phyloP scores from a whole-genome alignment of 306 rosid genomes.

The Dalbergia cultrata region DNA sequence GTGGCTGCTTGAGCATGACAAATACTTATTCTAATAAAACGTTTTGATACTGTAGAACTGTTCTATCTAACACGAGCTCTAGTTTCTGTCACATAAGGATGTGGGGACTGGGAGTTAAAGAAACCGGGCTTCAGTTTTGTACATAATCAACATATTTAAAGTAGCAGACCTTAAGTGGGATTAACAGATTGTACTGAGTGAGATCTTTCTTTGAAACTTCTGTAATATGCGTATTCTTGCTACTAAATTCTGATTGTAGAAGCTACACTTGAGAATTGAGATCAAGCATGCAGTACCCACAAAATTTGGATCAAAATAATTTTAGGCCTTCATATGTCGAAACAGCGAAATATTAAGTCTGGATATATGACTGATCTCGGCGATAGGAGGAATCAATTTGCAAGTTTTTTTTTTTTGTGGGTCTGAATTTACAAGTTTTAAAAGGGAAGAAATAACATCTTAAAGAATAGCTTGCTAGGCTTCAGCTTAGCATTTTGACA shows the following conservation, averaged over 20 bases:
- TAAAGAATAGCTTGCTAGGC: not conserved
- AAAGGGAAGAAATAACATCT: not conserved
- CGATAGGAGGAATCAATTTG: no score
- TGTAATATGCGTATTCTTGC: not conserved
- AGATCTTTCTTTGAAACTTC: not conserved
- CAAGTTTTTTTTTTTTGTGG: not conserved
- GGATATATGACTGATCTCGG: no score
- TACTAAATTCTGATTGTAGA: no score
- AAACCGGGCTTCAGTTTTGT: conserved; percentile 51
- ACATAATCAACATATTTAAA: conserved; percentile 43
- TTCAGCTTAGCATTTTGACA: not conserved
- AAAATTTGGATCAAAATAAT: no score
- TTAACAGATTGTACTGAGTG: conserved; percentile 19
- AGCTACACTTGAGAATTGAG: no score
- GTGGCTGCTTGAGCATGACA: conserved; percentile 67
- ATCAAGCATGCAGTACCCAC: no score
- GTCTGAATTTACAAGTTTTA: not conserved
- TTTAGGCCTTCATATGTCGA: not conserved
- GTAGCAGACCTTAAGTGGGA: conserved; percentile 22
- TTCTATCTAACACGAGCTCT: conserved; percentile 50
- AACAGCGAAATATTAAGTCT: no score
- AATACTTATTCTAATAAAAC: not conserved
- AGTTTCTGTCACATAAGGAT: conserved; percentile 48
- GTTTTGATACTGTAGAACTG: conserved; percentile 26
- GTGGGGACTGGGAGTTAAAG: conserved; percentile 43